Evolutionary conservation across 2,329 filamentous ascomycete species (phyloP).

Genomic region (Trichothecium roseum): DNA sequence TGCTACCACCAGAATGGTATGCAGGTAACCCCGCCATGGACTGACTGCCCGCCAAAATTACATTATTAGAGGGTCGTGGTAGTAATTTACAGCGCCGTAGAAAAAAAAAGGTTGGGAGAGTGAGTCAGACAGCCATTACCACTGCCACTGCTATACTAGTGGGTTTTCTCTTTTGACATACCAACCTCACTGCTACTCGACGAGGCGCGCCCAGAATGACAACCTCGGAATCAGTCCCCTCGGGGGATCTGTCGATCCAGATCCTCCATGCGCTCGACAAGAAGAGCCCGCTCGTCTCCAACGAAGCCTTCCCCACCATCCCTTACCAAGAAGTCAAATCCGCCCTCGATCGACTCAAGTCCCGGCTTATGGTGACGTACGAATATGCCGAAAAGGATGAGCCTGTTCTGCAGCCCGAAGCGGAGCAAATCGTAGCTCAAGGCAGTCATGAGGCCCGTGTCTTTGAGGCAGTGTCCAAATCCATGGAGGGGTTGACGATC

Average conservation of each 20-base stretch:
- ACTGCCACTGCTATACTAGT: too few relatives aligned
- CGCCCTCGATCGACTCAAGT: slow-evolving; percentile 74
- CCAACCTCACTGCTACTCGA: too few relatives aligned
- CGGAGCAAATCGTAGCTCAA: slow-evolving; percentile 58
- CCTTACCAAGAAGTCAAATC: slow-evolving; percentile 68
- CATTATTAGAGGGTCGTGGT: slow-evolving; percentile 7
- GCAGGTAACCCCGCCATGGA: slow-evolving; percentile 14
- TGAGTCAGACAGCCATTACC: too few relatives aligned
- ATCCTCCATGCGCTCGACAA: slow-evolving; percentile 57
- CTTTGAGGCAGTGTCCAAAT: slow-evolving; percentile 61
- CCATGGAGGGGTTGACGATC: slow-evolving; percentile 73
- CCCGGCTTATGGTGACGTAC: slow-evolving; percentile 79
- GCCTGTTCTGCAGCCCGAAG: slow-evolving; percentile 64
- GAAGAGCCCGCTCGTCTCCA: slow-evolving; percentile 55
- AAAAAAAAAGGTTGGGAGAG: too few relatives aligned
- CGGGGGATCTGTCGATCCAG: slow-evolving; percentile 49
- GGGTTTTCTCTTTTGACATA: too few relatives aligned
- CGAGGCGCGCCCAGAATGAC: slow-evolving; percentile 25
- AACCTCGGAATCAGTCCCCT: slow-evolving; percentile 21
- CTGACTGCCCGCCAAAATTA: not conserved
- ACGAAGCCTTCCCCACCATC: slow-evolving; percentile 56
- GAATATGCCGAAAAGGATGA: slow-evolving; percentile 74
- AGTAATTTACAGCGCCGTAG: too few relatives aligned
- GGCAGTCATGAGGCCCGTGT: slow-evolving; percentile 78
- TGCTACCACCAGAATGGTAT: slow-evolving; percentile 3